Evolutionary conservation across 352 stramenopile genomes (phyloP).

Genomic region (Phytophthora macrochlamydospora): DNA sequence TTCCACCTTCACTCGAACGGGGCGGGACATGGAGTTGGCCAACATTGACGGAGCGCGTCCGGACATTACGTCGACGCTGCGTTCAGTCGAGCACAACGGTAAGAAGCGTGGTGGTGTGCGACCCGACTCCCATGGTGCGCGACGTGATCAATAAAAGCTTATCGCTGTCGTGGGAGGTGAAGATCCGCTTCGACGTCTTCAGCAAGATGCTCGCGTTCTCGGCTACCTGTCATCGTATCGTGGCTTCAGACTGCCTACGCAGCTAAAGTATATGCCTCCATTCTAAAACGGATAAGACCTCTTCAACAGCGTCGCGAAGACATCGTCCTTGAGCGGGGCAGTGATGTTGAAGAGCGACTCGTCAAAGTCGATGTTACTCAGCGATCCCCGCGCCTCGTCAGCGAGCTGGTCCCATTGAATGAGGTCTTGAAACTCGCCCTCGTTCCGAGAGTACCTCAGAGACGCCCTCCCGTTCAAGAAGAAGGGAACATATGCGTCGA

Average conservation of each 20-base stretch:
- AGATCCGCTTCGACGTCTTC: constrained; percentile 39
- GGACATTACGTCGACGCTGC: no score
- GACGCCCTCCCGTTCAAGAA: constrained; percentile 10
- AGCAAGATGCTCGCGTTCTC: constrained; percentile 35
- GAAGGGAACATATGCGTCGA: constrained; percentile 2
- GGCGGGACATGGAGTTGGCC: no score
- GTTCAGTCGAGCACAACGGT: not conserved
- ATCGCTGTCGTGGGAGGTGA: constrained; percentile 13
- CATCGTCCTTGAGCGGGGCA: constrained; percentile 21
- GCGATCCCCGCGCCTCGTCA: constrained; percentile 21
- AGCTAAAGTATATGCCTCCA: no score
- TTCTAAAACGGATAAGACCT: constrained; percentile 17
- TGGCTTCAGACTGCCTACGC: not conserved
- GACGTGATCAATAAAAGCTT: constrained; percentile 25
- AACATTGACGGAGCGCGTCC: no score
- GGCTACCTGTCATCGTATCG: not conserved
- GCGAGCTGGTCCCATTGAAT: constrained; percentile 35
- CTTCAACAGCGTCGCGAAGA: constrained; percentile 14
- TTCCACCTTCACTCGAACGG: no score
- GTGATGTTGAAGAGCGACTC: constrained; percentile 10
- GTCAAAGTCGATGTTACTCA: constrained; percentile 17
- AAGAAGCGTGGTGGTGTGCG: constrained; percentile 42
- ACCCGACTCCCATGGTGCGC: constrained; percentile 27
- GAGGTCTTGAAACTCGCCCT: constrained; percentile 30
- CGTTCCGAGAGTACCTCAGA: constrained; percentile 19